A percentile compares a stretch with the other conserved stretches of the same genome.
phyloP scores from a whole-genome alignment of 768 basidiomycete species.

The Floccularia luteovirens region DNA sequence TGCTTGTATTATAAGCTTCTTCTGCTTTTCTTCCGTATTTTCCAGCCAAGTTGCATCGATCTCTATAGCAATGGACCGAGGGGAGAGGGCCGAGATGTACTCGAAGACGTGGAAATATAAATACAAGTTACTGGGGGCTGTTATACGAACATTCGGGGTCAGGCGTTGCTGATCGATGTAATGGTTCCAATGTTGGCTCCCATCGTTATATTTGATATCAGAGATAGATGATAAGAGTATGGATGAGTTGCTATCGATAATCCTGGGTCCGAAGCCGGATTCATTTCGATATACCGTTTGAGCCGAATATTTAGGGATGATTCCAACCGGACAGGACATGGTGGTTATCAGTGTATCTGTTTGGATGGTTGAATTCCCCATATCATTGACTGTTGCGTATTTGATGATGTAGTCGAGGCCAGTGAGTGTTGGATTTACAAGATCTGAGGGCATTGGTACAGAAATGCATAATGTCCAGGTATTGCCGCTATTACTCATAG shows the following conservation, averaged over 20 bases:
- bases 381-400: not conserved
- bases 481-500: no score
- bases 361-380: not conserved
- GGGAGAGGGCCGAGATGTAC: not conserved
- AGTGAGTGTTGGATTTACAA: not conserved
- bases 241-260: not conserved
- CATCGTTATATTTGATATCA: not conserved
- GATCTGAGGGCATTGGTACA: not conserved
- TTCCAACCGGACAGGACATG: not conserved
- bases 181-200: not conserved
- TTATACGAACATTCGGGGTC: not conserved
- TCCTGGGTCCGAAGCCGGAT: not conserved
- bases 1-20: no score
- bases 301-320: not conserved
- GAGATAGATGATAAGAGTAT: not conserved
- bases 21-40: no score
- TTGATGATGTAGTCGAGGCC: not conserved
- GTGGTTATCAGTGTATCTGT: not conserved
- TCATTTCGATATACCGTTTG: not conserved
- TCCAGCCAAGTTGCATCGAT: not conserved
- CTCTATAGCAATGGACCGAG: not conserved
- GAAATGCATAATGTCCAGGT: not conserved
- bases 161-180: not conserved
- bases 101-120: slow-evolving; percentile 1
- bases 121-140: not conserved